Percentiles rank a stretch among this genome's conserved stretches.
Conservation (phyloP, 1,284 basidiomycete species). For the Rhodotorula sp. region DNA sequence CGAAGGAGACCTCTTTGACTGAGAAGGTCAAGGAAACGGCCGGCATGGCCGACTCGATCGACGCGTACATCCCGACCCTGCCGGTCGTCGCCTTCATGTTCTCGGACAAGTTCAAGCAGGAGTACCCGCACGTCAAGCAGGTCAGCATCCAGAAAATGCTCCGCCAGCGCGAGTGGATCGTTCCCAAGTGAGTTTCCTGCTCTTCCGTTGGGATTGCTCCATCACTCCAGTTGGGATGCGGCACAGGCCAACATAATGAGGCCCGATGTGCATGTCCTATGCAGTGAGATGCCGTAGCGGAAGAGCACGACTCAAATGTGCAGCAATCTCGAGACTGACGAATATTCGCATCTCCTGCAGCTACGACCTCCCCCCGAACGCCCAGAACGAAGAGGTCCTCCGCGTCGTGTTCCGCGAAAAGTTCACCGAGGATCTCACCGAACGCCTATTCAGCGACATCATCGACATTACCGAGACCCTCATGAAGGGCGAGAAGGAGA, state of each 20-base stretch:
- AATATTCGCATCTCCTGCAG: not conserved
- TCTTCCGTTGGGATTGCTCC: not conserved
- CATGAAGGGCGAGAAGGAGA: conserved; percentile 30
- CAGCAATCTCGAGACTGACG: not conserved
- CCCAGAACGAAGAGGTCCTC: conserved; percentile 71
- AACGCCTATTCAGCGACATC: conserved; percentile 37
- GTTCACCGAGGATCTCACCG: conserved; percentile 51
- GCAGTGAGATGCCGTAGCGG: conserved; percentile 47
- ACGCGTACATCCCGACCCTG: conserved; percentile 67
- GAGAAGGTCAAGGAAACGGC: conserved; percentile 29
- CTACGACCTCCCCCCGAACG: conserved; percentile 65
- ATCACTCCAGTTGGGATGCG: not conserved
- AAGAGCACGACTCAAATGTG: no score
- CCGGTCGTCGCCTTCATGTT: conserved; percentile 89
- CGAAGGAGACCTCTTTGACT: conserved; percentile 8
- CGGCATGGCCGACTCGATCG: conserved; percentile 30
- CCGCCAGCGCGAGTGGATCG: conserved; percentile 76
- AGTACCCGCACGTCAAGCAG: conserved; percentile 60
- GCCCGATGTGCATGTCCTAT: conserved; percentile 44
- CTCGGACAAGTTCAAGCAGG: conserved; percentile 64
- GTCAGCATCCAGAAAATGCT: conserved; percentile 83
- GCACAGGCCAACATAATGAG: not conserved
- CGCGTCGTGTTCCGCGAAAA: conserved; percentile 82
- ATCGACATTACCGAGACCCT: conserved; percentile 35
- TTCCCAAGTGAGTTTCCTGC: conserved; percentile 58